A percentile compares a stretch with the other conserved stretches of the same genome.
Conservation (phyloP, 108 stramenopile genomes). For the Discostella stelligeroides region DNA sequence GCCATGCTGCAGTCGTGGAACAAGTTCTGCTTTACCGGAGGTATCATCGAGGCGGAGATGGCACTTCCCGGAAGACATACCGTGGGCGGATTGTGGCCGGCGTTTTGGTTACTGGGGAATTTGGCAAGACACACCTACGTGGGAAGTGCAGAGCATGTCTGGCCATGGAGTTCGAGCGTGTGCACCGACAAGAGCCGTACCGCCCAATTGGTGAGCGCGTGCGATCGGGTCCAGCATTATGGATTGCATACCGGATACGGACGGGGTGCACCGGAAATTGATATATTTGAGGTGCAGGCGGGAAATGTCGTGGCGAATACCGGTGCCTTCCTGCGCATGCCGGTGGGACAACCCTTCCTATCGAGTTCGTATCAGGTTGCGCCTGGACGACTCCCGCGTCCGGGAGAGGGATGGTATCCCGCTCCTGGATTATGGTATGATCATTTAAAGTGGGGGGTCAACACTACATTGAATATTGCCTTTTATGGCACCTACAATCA, state of each 20-base stretch:
- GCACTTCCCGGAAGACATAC: conserved; percentile 80
- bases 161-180: conserved; percentile 79
- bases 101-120: conserved; percentile 97
- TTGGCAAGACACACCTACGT: conserved; percentile 96
- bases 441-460: conserved; percentile 75
- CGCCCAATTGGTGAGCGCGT: conserved; percentile 78
- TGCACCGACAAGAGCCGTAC: conserved; percentile 65
- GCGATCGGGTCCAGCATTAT: conserved; percentile 84
- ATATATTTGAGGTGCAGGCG: conserved; percentile 93
- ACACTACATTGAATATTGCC: conserved; percentile 84
- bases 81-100: conserved; percentile 96
- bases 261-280: conserved; percentile 98
- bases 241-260: conserved; percentile 80
- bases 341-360: conserved; percentile 91
- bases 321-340: conserved; percentile 62
- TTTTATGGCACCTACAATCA: conserved; percentile 95
- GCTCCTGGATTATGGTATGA: conserved; percentile 93
- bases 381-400: conserved; percentile 76
- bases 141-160: conserved; percentile 84
- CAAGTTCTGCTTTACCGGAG: conserved; percentile 99
- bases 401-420: conserved; percentile 83
- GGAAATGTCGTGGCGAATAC: conserved; percentile 67
- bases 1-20: conserved; percentile 98
- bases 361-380: conserved; percentile 86
- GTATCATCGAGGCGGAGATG: conserved; percentile 90